These are phyloP conservation scores for Viscum album DNA, from an alignment of 177 flowering plant genomes.

Conservation along the genomic window DNA sequence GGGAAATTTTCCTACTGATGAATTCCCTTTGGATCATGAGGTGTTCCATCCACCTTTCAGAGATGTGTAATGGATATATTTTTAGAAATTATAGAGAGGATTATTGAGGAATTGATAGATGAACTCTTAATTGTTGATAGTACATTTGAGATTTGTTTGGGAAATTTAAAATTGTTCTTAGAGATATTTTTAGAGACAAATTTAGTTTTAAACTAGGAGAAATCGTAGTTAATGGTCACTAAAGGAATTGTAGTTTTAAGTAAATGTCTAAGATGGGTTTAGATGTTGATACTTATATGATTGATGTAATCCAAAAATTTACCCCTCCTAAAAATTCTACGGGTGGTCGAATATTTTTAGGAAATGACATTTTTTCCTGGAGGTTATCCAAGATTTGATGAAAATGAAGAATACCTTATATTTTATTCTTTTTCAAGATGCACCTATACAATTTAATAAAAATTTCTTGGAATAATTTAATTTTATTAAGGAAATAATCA, in stretches of 20 bases:
- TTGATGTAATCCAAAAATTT: not conserved
- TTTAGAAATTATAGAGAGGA: slow-evolving; percentile 4
- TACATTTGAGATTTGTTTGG: not conserved
- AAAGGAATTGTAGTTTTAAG: not conserved
- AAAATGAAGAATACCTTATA: not conserved
- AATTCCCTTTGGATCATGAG: not conserved
- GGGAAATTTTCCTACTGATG: not conserved
- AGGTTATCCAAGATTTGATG: not conserved
- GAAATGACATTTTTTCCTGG: not conserved
- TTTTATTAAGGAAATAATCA: not conserved
- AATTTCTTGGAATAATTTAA: not conserved
- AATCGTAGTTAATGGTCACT: not conserved
- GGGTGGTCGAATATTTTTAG: not conserved
- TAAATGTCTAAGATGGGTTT: not conserved
- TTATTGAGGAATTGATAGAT: slow-evolving; percentile 14
- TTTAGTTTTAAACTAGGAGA: not conserved
- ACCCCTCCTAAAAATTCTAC: not conserved
- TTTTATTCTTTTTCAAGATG: not conserved
- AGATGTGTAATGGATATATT: slow-evolving; percentile 17
- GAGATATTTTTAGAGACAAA: not conserved
- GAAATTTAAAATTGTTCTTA: not conserved
- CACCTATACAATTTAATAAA: not conserved
- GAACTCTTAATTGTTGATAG: slow-evolving; percentile 9
- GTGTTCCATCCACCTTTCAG: slow-evolving; percentile 14
- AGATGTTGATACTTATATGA: not conserved